Percentiles rank a stretch among this genome's conserved stretches.
phyloP scores from a whole-genome alignment of 108 stramenopile species.

The Nitzschia sp. region DNA sequence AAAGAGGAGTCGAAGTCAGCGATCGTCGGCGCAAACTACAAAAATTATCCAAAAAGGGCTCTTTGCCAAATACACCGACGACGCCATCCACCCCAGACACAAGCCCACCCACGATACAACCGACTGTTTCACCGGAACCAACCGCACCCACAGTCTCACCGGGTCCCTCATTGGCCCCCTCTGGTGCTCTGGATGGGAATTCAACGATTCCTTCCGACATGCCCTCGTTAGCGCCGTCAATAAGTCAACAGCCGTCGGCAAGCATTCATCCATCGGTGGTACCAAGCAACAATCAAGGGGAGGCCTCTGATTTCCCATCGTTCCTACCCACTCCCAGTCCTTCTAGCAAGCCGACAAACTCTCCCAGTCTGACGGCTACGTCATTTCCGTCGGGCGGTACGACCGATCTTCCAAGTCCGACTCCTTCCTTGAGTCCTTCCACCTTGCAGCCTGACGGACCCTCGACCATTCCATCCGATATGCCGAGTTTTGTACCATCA shows the following conservation, averaged over 20 bases:
- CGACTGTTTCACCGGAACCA: not conserved
- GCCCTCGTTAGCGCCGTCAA: not conserved
- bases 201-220: not conserved
- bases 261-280: not conserved
- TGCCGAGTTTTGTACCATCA: not conserved
- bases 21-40: no score
- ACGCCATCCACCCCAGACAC: no score
- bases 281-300: not conserved
- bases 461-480: not conserved
- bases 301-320: not conserved
- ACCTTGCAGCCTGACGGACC: not conserved
- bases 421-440: not conserved
- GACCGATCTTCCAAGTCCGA: not conserved
- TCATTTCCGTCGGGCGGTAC: no score
- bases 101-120: not conserved
- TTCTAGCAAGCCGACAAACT: not conserved
- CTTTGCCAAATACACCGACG: not conserved
- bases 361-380: not conserved
- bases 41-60: not conserved
- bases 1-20: no score
- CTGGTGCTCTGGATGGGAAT: not conserved
- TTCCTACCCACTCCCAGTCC: not conserved
- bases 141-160: conserved; percentile 3
- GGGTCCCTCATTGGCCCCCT: not conserved
- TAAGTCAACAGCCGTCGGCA: not conserved